Evolutionary conservation across 495 filamentous ascomycete species (phyloP).

Genomic region (Aspergillus incahuasiensis): DNA sequence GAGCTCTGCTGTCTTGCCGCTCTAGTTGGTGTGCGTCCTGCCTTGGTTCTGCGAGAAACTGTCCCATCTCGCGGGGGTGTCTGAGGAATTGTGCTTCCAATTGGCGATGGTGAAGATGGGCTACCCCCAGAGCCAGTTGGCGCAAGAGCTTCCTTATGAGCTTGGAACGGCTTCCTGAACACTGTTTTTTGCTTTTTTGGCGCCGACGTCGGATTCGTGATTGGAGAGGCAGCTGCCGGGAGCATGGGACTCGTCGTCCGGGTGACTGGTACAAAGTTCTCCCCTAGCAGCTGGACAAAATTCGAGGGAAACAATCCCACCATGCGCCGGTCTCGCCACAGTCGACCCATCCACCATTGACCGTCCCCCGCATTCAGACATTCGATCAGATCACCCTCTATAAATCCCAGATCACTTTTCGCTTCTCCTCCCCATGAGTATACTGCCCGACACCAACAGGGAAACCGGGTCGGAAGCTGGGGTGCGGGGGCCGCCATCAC

Average conservation of each 20-base stretch:
- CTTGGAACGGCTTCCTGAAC: slow-evolving; percentile 52
- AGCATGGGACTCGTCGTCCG: slow-evolving; percentile 70
- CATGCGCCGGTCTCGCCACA: slow-evolving; percentile 80
- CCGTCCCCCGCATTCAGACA: slow-evolving; percentile 96
- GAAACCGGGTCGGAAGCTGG: slow-evolving; percentile 77
- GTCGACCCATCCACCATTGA: slow-evolving; percentile 93
- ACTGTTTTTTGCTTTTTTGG: slow-evolving; percentile 47
- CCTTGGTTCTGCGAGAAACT: slow-evolving; percentile 31
- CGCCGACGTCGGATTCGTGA: slow-evolving; percentile 43
- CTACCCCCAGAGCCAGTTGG: slow-evolving; percentile 39
- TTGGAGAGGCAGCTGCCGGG: slow-evolving; percentile 31
- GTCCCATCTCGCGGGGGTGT: slow-evolving; percentile 43
- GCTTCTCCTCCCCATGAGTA: slow-evolving; percentile 98
- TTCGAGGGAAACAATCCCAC: slow-evolving; percentile 94
- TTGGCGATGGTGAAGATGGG: slow-evolving; percentile 26
- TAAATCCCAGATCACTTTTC: slow-evolving; percentile 89
- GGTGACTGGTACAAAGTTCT: slow-evolving; percentile 74
- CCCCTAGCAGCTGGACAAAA: slow-evolving; percentile 86
- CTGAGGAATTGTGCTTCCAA: slow-evolving; percentile 42
- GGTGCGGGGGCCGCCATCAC: slow-evolving; percentile 58
- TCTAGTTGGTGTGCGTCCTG: slow-evolving; percentile 37
- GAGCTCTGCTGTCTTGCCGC: slow-evolving; percentile 35
- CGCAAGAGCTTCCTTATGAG: slow-evolving; percentile 47
- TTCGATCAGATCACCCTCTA: slow-evolving; percentile 97
- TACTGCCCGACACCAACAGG: slow-evolving; percentile 91